Evolutionary conservation across 2,329 filamentous ascomycete species (phyloP).

Genomic region (Trichoderma sp.): DNA sequence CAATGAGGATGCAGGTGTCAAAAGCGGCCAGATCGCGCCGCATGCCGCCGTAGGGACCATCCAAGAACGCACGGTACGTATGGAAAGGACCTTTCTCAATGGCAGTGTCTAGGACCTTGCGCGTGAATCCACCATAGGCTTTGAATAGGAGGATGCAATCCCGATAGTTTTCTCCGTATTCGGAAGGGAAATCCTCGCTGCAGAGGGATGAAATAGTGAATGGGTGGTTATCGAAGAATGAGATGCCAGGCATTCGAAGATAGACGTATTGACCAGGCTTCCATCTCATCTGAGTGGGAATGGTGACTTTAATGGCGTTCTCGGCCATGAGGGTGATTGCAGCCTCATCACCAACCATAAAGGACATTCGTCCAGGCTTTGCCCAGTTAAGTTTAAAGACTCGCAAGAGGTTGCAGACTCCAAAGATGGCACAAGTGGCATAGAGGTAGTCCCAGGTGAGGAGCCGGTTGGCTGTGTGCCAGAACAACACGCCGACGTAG

Average conservation of each 20-base stretch:
- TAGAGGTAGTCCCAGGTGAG: slow-evolving; percentile 88
- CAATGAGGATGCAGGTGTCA: slow-evolving; percentile 88
- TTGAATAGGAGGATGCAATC: slow-evolving; percentile 91
- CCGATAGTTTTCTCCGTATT: slow-evolving; percentile 81
- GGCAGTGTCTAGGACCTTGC: slow-evolving; percentile 76
- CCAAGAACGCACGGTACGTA: slow-evolving; percentile 87
- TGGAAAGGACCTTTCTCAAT: slow-evolving; percentile 85
- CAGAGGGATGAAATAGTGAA: slow-evolving; percentile 93
- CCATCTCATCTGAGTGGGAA: slow-evolving; percentile 91
- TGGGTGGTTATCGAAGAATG: slow-evolving; percentile 86
- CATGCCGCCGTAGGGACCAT: slow-evolving; percentile 95
- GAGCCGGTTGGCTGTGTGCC: slow-evolving; percentile 92
- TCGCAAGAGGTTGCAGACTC: slow-evolving; percentile 68
- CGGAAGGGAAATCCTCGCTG: slow-evolving; percentile 88
- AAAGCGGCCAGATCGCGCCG: slow-evolving; percentile 85
- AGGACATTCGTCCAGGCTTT: slow-evolving; percentile 73
- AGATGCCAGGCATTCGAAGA: slow-evolving; percentile 88
- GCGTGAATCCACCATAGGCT: slow-evolving; percentile 87
- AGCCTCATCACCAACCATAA: slow-evolving; percentile 86
- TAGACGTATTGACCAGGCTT: slow-evolving; percentile 93
- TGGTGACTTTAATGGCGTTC: slow-evolving; percentile 92
- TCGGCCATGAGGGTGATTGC: slow-evolving; percentile 86
- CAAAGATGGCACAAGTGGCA: slow-evolving; percentile 76
- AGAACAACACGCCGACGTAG: slow-evolving; percentile 84
- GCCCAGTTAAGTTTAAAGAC: slow-evolving; percentile 89